Evolutionary conservation across 108 stramenopile species (phyloP), one percentile per base, ranked within the genome.

Genomic region (Cyclotella kingstonii): DNA sequence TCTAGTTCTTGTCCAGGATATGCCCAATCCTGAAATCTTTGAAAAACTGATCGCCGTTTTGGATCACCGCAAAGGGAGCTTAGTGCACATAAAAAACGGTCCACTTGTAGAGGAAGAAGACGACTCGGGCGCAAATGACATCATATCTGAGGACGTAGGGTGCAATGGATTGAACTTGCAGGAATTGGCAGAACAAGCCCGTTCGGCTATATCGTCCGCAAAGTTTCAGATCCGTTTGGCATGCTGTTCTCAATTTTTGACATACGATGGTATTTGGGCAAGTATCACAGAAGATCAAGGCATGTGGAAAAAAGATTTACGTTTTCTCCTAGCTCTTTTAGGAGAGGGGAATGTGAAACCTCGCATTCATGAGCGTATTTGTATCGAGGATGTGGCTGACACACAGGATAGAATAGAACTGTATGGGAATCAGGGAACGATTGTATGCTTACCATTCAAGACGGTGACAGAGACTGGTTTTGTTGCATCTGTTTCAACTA

Each of bases 221-320:
- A 66, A 61, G 30, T 74, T 66, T 48, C 50, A 54, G 21, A 41
- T 60, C 14, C 58, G 53, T 25, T 58, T 74, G 39, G 33, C 65
- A 3, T 74, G 73, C 28, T 61, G 64, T 11, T 50, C 59, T 29
- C 64, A 62, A 10, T 74, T 54, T 54, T 33, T 40, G 31, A 61
- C 60, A 17, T 75, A 74, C 26, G 66, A 66, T 19, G 74, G 74
- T 41, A 53, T 67, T 15, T 75, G 74, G 74, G 38, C 44, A 28
- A 67, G 61, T 33, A 52, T 39, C 54, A 66, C 62, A 54, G 54
- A 66, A 50, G 50, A 67, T 42, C 74, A 36, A 17, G 49, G 34
- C 36, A 19, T 55, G 39, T 75, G 66, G 66, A 66, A 67, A 46
- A 60, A 75, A 36, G 74, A 75, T 43, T 30, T 75, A 48, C 35